Percentiles rank a stretch among this genome's conserved stretches.
Evolutionary conservation across 2,329 filamentous ascomycete species (phyloP).

Genomic region (Penicillium rolfsii): DNA sequence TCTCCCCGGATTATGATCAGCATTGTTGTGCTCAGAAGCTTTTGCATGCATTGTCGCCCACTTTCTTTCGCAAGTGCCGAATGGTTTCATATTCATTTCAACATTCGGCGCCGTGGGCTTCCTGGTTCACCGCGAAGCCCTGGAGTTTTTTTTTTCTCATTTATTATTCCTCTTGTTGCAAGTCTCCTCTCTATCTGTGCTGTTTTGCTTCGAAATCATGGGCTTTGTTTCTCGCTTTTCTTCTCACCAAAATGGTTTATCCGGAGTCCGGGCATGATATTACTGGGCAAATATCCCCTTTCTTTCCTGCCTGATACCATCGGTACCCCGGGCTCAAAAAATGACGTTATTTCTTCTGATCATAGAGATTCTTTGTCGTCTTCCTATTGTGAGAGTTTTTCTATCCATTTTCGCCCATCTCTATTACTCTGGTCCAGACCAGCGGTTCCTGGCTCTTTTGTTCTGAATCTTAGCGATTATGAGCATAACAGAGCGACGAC

Average conservation of each 20-base stretch:
- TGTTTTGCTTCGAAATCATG: conserved; percentile 30
- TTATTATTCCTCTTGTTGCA: conserved; percentile 12
- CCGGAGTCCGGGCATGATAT: conserved; percentile 42
- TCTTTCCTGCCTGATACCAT: conserved; percentile 34
- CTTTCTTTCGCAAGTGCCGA: conserved; percentile 28
- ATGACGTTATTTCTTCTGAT: conserved; percentile 32
- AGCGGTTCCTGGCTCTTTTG: conserved; percentile 18
- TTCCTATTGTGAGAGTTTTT: conserved; percentile 19
- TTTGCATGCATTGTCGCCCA: conserved; percentile 26
- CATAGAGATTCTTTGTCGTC: conserved; percentile 37
- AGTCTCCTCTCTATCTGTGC: conserved; percentile 15
- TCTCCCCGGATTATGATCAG: conserved; percentile 25
- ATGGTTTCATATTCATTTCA: conserved; percentile 28
- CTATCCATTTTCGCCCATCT: conserved; percentile 15
- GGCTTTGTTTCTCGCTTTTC: conserved; percentile 20
- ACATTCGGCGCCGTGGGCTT: conserved; percentile 28
- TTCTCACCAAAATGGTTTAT: conserved; percentile 34
- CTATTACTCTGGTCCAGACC: conserved; percentile 27
- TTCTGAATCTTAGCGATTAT: conserved; percentile 35
- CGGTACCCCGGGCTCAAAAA: conserved; percentile 36
- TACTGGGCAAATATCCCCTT: conserved; percentile 34
- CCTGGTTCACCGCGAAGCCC: conserved; percentile 30
- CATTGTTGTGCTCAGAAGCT: conserved; percentile 26
- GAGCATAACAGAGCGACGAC: conserved; percentile 32
- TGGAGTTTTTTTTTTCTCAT: conserved; percentile 21